A percentile compares a stretch with the other conserved stretches of the same genome.
Evolutionary conservation across 2,329 filamentous ascomycete species (phyloP).

Genomic region (Fusarium cyanostomum): DNA sequence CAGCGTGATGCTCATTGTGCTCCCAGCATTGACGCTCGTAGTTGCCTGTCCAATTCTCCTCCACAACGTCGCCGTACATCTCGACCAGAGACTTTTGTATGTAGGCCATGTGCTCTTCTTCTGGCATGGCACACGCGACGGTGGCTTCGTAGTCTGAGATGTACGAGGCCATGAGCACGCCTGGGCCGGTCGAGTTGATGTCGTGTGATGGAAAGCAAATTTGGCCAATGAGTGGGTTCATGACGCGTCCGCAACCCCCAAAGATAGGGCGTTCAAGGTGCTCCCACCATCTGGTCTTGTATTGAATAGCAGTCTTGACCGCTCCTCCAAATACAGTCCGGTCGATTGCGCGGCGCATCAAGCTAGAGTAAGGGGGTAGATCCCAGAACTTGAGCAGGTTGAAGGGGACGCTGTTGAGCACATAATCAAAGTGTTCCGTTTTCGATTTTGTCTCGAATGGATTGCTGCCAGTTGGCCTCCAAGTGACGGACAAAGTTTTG

Average conservation of each 20-base stretch:
- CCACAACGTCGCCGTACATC: conserved; percentile 51
- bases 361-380: conserved; percentile 47
- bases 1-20: conserved; percentile 63
- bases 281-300: conserved; percentile 71
- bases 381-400: conserved; percentile 52
- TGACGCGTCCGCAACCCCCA: conserved; percentile 64
- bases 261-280: conserved; percentile 64
- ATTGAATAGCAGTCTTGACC: conserved; percentile 53
- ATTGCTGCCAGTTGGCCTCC: conserved; percentile 32
- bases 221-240: conserved; percentile 21
- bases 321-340: conserved; percentile 38
- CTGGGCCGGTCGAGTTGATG: conserved; percentile 33
- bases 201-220: conserved; percentile 34
- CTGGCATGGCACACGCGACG: conserved; percentile 26
- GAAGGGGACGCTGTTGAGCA: conserved; percentile 50
- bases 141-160: conserved; percentile 34
- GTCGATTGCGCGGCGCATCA: conserved; percentile 41
- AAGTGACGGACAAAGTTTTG: conserved; percentile 20
- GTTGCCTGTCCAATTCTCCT: conserved; percentile 65
- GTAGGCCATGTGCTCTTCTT: conserved; percentile 36
- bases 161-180: conserved; percentile 29
- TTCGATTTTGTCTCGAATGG: conserved; percentile 42
- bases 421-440: conserved; percentile 49
- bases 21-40: conserved; percentile 70
- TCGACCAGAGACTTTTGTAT: conserved; percentile 28